These are phyloP conservation scores for Cryptosporidium andersoni DNA, from an alignment of 169 alveolate species.

Conservation along the genomic window DNA sequence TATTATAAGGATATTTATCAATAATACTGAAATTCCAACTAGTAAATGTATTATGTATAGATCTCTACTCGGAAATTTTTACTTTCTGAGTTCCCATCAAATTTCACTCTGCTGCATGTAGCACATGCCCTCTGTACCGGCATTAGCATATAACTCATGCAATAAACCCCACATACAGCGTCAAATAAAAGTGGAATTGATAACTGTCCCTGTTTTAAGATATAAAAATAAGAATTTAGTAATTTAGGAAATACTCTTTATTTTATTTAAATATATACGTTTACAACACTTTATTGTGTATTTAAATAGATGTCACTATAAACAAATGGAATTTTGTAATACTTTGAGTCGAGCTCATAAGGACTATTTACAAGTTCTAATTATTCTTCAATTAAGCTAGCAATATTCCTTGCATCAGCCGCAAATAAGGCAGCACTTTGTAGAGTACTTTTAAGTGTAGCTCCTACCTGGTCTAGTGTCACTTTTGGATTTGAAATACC, in stretches of 20 bases:
- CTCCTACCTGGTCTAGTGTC: slow-evolving; percentile 61
- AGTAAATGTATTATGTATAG: background rate
- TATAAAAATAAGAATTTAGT: too few species aligned
- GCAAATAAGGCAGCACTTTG: slow-evolving; percentile 68
- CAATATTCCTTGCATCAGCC: slow-evolving; percentile 25
- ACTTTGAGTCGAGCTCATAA: too few species aligned
- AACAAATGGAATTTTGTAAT: too few species aligned
- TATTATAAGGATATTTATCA: background rate
- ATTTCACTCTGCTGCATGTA: too few species aligned
- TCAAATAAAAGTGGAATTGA: too few species aligned
- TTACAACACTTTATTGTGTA: slow-evolving; percentile 9
- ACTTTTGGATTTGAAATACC: slow-evolving; percentile 66
- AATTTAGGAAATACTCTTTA: too few species aligned
- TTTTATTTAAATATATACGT: slow-evolving; percentile 21
- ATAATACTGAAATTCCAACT: background rate
- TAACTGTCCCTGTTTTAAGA: too few species aligned
- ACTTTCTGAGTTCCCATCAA: too few species aligned
- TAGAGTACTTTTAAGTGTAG: slow-evolving; percentile 38
- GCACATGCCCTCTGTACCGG: too few species aligned
- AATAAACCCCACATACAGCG: too few species aligned
- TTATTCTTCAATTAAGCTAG: background rate
- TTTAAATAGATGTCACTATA: background rate
- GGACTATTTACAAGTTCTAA: background rate
- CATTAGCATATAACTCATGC: too few species aligned
- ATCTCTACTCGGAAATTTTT: too few species aligned